Base-by-base conservation (phyloP, 768 basidiomycete genomes). In the Rhizopogon vesiculosus region DNA sequence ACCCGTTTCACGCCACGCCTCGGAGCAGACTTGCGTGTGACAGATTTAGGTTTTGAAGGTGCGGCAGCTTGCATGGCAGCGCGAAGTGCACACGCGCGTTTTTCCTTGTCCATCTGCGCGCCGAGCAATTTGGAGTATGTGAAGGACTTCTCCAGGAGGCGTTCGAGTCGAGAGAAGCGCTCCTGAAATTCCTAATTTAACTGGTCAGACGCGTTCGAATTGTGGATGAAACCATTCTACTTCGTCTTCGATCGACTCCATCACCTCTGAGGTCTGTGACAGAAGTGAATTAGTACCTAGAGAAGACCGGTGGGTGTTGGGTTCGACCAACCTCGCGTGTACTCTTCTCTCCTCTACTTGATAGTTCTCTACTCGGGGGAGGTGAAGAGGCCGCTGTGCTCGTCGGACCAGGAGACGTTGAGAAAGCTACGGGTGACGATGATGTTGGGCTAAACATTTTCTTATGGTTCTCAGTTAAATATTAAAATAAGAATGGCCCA, bases 51-150 rank as follows among this genome's bases (percentile, higher is more conserved):
- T 12, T 52, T 39, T 3, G 54, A 29, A 3, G 59, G 18, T 16
- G 53, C 7, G 1, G 63, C 58, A 22, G 61, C 62, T n/a, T 60
- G 57, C 64, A 72, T 62, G 3, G 64, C 67, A 0, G 68, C 64
- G 49, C 68, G 62, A 25, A 72, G 39, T 0, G 66, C 68, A 31
- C 61, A 68, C 13, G 59, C 72, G 56, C 64, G 74, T 67, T 59
- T 71, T 59, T 55, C 81, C 64, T 81, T 76, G 58, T 91, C 88
- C 89, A 93, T 93, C 55, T 86, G 81, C 22, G 82, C 76, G 45
- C 85, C 82, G 13, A 94, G 75, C 42, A 90, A 77, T 51, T 74
- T 77, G 1, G 91, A 86, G 63, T 87, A 93, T n/a, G 86, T 76
- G 1, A 82, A 80, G 0, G 90, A 91, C 62, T 87, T 87, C 53